Evolutionary conservation across 139 green algal species (phyloP), one percentile per base, ranked within the genome.

Genomic region (Haematococcus sp.): DNA sequence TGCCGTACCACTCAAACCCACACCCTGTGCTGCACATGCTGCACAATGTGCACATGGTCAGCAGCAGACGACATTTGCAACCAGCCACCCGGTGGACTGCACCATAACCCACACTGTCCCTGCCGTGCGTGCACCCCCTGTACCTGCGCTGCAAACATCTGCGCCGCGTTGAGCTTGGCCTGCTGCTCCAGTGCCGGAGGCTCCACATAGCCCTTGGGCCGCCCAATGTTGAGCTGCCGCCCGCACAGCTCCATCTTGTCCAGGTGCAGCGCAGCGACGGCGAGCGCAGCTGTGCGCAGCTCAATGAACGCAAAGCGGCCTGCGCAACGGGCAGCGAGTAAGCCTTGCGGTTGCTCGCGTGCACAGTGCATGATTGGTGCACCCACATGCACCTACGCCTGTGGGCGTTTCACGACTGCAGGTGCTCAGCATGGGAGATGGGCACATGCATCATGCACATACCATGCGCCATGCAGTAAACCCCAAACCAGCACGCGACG

Each of bases 251-350:
- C 91, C 58, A 97, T 85, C 77, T 94, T 95, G 79, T 97, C 92
- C 67, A 98, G 87, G 27, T 88, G 73, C 80, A 97, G 88, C 9
- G 88, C 90, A 15, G 86, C 71, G 22, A 83, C 83, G 0, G 91
- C 89, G 35, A 98, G 82, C 81, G 94, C 89, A 34, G 89, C 84
- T 13, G 84, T 93, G 7, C 89, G 86, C 32, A 95, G 79, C 85
- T 98, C 93, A 25, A 98, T 85, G 83, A 97, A 97, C 0, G 83
- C 91, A 86, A 95, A 98, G 49, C 92, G 90, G 1, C 91, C 91
- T 79, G 82, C 35, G 51, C 17, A 49, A 49, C 7, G 40, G n/a
- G n/a, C n/a, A n/a, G n/a, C n/a, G n/a, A n/a, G n/a, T n/a, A n/a
- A n/a, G n/a, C n/a, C n/a, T n/a, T n/a, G n/a, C n/a, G n/a, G n/a